Base-by-base conservation (phyloP, 257 asterid genomes). In the Verbascum thapsus region DNA sequence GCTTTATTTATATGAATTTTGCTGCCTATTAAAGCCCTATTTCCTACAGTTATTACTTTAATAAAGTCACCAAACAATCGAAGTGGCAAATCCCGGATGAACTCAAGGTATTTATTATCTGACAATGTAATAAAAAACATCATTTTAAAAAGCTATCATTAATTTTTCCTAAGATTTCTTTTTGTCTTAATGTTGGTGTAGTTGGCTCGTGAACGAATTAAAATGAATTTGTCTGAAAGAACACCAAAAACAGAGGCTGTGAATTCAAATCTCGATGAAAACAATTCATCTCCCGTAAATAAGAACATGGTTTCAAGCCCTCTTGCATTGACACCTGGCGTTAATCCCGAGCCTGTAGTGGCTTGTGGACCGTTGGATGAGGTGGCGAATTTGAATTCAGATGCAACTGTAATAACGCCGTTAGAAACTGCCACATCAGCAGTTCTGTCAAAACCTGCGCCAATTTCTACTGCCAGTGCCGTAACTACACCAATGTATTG, bases 51-150 rank as follows among this genome's bases (percentile, higher is more conserved):
- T 90, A 65, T 73, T 94, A 78, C 83, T 78, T 62, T 75, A 90
- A 94, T 65, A 90, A 81, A 70, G 81, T 81, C 64, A 74, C 86
- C 39, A 85, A 80, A 70, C 66, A 49, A 74, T 94, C 99, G 7
- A 87, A 81, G 42, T 94, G 99, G 99, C 68, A 65, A 52, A 85
- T 87, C 61, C 99, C 99, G 18, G 90, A 82, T 41, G 98, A 90
- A 81, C 76, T 94, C 70, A 81, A 83, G 99, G 95, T 92, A 69
- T 57, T 63, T 52, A 55, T 38, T 50, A 61, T 66, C 72, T 72
- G 77, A 60, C n/a, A n/a, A n/a, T n/a, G 26, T 64, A 51, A n/a
- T n/a, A 23, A 49, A 64, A 67, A 12, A 50, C 10, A 47, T 65
- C 52, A 58, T 57, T 39, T 48, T 51, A 54, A n/a, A 13, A 23